Percentiles rank a stretch among this genome's conserved stretches.
Conservation (phyloP, 2,329 filamentous ascomycete genomes). For the Hymenoscyphus infarciens region DNA sequence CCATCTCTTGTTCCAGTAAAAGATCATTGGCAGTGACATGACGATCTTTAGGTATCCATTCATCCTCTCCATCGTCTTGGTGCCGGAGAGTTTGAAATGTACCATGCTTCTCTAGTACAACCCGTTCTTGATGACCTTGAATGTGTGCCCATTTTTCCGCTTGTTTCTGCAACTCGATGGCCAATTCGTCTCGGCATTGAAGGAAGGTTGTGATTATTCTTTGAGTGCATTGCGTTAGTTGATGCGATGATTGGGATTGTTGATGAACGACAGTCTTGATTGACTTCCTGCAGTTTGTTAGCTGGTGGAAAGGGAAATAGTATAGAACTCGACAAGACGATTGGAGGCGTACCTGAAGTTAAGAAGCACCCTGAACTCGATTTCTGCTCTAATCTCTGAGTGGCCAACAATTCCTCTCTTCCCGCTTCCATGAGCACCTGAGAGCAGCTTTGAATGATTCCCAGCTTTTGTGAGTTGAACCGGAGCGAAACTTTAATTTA, state of each 20-base stretch:
- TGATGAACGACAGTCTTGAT: slow-evolving; percentile 7
- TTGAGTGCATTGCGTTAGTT: slow-evolving; percentile 7
- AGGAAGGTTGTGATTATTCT: slow-evolving; percentile 8
- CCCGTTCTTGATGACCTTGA: slow-evolving; percentile 5
- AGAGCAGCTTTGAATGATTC: slow-evolving; percentile 11
- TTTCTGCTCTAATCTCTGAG: slow-evolving; percentile 6
- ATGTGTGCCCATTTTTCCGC: slow-evolving; percentile 5
- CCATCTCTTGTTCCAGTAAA: slow-evolving; percentile 9
- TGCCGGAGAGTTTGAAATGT: slow-evolving; percentile 2
- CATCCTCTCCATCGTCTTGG: slow-evolving; percentile 4
- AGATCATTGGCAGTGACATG: background rate
- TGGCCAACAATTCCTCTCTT: slow-evolving; percentile 5
- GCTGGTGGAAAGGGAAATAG: background rate
- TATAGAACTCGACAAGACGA: background rate
- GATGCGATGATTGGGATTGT: slow-evolving; percentile 8
- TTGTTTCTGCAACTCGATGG: slow-evolving; percentile 8
- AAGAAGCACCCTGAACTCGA: slow-evolving; percentile 11
- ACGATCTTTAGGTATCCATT: background rate
- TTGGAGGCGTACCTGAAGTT: slow-evolving; percentile 4
- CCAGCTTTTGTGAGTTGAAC: slow-evolving; percentile 9
- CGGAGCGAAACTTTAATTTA: slow-evolving; percentile 10
- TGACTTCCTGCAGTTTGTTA: background rate
- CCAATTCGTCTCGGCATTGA: slow-evolving; percentile 10
- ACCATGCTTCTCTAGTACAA: slow-evolving; percentile 3
- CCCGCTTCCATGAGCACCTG: slow-evolving; percentile 7